phyloP scores from a whole-genome alignment of 331 rosid genomes.

The Acacia pycnantha region DNA sequence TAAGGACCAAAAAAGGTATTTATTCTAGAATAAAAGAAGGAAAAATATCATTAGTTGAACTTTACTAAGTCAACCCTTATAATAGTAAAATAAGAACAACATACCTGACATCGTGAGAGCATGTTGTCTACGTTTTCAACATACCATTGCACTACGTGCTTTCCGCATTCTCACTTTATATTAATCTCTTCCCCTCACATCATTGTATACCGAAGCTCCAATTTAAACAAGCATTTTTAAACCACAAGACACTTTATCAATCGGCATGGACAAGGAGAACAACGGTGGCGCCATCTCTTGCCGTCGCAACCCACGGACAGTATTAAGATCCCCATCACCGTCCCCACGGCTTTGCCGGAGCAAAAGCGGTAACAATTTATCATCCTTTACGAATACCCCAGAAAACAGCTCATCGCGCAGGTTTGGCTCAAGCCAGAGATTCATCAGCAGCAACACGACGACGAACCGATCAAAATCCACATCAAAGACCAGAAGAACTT shows the following conservation, averaged over 20 bases:
- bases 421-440: conserved; percentile 44
- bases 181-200: not conserved
- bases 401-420: conserved; percentile 38
- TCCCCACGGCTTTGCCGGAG: conserved; percentile 52
- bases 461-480: conserved; percentile 53
- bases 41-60: too few species aligned
- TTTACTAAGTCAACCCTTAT: not conserved
- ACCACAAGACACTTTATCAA: not conserved
- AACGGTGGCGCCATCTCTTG: conserved; percentile 31
- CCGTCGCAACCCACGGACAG: conserved; percentile 24
- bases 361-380: conserved; percentile 38
- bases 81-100: not conserved
- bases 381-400: conserved; percentile 16
- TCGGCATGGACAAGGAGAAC: conserved; percentile 21
- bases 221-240: not conserved
- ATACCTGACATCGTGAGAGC: conserved; percentile 23
- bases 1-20: too few species aligned
- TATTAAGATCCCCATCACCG: conserved; percentile 27
- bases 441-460: not conserved
- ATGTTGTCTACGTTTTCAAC: conserved; percentile 17
- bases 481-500: conserved; percentile 35
- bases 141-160: conserved; percentile 27
- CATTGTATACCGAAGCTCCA: not conserved
- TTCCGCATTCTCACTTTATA: not conserved
- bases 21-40: too few species aligned